Percentiles rank a stretch among this genome's conserved stretches.
These are phyloP conservation scores for Lichtheimia corymbifera DNA, from an alignment of 371 early-diverging fungal species.

Conservation along the genomic window DNA sequence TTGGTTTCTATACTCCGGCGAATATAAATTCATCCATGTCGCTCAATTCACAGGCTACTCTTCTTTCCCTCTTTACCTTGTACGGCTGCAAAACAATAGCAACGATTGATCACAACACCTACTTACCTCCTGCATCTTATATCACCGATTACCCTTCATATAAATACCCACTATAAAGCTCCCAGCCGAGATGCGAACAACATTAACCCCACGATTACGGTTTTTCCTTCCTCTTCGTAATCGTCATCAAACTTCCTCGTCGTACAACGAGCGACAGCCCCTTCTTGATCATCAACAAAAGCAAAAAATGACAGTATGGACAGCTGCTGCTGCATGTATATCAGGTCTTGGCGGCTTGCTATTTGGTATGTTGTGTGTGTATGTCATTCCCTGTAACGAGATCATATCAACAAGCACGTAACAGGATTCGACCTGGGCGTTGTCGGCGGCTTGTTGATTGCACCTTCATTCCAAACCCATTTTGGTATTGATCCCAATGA, in stretches of 20 bases:
- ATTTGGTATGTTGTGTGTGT: constrained; percentile 18
- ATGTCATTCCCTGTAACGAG: background rate
- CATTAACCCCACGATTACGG: too few relatives aligned
- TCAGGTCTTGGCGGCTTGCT: constrained; percentile 32
- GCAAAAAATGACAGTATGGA: constrained; percentile 25
- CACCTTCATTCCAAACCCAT: constrained; percentile 35
- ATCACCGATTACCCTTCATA: too few relatives aligned
- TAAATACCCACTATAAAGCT: too few relatives aligned
- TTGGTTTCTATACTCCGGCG: too few relatives aligned
- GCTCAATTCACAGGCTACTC: too few relatives aligned
- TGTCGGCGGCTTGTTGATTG: constrained; percentile 31
- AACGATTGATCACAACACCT: too few relatives aligned
- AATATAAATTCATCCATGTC: too few relatives aligned
- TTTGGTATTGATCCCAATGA: constrained; percentile 38
- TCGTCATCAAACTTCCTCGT: background rate
- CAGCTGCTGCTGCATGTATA: constrained; percentile 20
- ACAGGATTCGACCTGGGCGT: constrained; percentile 36
- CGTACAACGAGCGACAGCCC: constrained; percentile 1
- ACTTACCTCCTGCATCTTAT: too few relatives aligned
- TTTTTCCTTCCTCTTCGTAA: too few relatives aligned
- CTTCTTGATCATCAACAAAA: background rate
- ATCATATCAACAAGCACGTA: background rate
- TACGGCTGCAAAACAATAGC: too few relatives aligned
- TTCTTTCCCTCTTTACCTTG: too few relatives aligned
- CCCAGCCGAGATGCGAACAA: too few relatives aligned